Percentiles rank a stretch among this genome's conserved stretches.
Conservation (phyloP, 2,329 filamentous ascomycete genomes). For the Neocucurbitaria cava region DNA sequence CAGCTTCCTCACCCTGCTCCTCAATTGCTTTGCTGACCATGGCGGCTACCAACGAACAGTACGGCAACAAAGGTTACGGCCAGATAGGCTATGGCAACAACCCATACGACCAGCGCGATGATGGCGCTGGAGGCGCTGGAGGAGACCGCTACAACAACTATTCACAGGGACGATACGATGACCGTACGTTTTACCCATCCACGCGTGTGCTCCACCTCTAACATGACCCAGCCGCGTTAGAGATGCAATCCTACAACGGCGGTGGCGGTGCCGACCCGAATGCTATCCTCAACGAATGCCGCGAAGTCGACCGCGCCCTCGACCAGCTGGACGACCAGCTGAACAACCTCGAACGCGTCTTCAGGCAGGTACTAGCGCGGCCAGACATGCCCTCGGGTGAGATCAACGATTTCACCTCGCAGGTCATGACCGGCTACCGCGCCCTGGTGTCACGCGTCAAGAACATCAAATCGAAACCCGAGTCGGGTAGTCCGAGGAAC, state of each 20-base stretch:
- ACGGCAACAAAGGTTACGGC: constrained; percentile 51
- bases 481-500: constrained; percentile 76
- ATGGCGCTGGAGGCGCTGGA: constrained; percentile 21
- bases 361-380: constrained; percentile 75
- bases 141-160: constrained; percentile 66
- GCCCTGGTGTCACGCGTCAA: constrained; percentile 80
- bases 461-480: constrained; percentile 80
- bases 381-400: constrained; percentile 74
- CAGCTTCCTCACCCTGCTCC: constrained; percentile 12
- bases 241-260: constrained; percentile 69
- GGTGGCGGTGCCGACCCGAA: constrained; percentile 63
- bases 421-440: constrained; percentile 85
- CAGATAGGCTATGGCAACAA: constrained; percentile 53
- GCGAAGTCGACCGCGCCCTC: constrained; percentile 79
- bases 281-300: constrained; percentile 83
- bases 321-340: constrained; percentile 76
- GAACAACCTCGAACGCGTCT: constrained; percentile 72
- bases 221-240: constrained; percentile 56
- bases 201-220: constrained; percentile 34
- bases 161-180: constrained; percentile 47
- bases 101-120: constrained; percentile 51
- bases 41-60: constrained; percentile 41
- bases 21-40: constrained; percentile 22
- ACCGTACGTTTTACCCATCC: constrained; percentile 35
- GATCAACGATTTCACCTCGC: constrained; percentile 75